phyloP scores from a whole-genome alignment of 192 early-diverging fungal genomes.

The Mortierella claussenii region DNA sequence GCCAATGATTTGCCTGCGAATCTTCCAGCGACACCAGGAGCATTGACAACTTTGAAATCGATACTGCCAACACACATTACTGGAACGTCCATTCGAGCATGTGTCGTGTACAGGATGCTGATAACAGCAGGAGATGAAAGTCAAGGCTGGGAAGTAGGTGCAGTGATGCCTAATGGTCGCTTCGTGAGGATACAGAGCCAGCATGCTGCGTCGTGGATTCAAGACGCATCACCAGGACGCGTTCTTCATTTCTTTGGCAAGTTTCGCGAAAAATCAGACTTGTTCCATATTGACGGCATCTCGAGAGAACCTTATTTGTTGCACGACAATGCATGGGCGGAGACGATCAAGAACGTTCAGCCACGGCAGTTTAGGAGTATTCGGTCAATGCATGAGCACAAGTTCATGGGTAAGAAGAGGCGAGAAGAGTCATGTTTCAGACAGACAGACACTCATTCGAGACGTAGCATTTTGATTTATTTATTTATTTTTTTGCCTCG shows the following conservation, averaged over 20 bases:
- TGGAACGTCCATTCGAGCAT: conserved; percentile 14
- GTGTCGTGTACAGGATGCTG: conserved; percentile 19
- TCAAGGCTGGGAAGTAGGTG: conserved; percentile 26
- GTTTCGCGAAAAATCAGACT: not conserved
- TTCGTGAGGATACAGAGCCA: conserved; percentile 12
- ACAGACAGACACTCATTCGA: too few species aligned
- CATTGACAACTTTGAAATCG: not conserved
- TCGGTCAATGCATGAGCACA: conserved; percentile 10
- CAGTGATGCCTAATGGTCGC: conserved; percentile 17
- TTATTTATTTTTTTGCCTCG: not conserved
- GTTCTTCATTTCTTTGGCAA: conserved; percentile 19
- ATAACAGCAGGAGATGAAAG: not conserved
- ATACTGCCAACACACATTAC: not conserved
- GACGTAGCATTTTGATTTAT: too few species aligned
- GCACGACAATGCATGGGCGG: conserved; percentile 5
- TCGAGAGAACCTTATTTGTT: conserved; percentile 8
- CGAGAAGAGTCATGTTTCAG: too few species aligned
- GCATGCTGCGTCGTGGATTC: conserved; percentile 13
- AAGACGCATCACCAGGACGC: conserved; percentile 1
- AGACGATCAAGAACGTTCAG: not conserved
- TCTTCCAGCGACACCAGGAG: not conserved
- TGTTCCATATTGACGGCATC: conserved; percentile 11
- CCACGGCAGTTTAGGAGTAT: conserved; percentile 9
- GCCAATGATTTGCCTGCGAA: not conserved
- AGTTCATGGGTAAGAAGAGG: conserved; percentile 20